Evolutionary conservation across 257 asterid genomes (phyloP), one percentile per base, ranked within the genome.

Genomic region (Salvia rosmarinus): DNA sequence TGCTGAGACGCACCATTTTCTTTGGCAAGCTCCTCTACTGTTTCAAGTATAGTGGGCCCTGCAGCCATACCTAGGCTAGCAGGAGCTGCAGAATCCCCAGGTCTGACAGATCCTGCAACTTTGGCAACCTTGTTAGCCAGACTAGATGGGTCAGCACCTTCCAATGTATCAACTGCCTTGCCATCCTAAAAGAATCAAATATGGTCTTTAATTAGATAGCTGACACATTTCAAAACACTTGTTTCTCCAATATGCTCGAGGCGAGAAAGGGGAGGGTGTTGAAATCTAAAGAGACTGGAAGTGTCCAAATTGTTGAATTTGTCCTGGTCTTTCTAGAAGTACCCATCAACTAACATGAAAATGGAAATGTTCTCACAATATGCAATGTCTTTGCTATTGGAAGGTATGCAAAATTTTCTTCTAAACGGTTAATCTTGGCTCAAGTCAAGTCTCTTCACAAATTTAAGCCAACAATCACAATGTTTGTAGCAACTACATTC

Each of bases 31-130:
- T 80, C 95, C 86, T 86, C 79, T 13, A 91, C 91, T 10, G 97
- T 80, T 81, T 95, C 99, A 43, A 91, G 88, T 71, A 95, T 63
- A 51, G 89, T 74, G 73, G 97, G 87, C 62, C 96, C 98, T 19
- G 99, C 97, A 73, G 98, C 97, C 98, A 95, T 95, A 65, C 98
- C 97, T 56, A 89, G 94, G 81, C 97, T 95, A 73, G 95, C 99
- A 51, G 99, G 98, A 74, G 98, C 95, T 9, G 97, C 98, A 74
- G 98, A 81, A n/a, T 89, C 95, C 63, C 86, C 89, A 28, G 96
- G 85, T 51, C 49, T 60, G 78, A 87, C 83, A 55, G 89, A 64
- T 28, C 97, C 99, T 51, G 93, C 91, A 78, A 94, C 87, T 88
- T 87, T 94, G 25, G 98, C 98, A 72, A 85, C 96, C 88, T 91